phyloP scores from a whole-genome alignment of 2,329 filamentous ascomycete species.

The Lasiodiplodia gonubiensis region DNA sequence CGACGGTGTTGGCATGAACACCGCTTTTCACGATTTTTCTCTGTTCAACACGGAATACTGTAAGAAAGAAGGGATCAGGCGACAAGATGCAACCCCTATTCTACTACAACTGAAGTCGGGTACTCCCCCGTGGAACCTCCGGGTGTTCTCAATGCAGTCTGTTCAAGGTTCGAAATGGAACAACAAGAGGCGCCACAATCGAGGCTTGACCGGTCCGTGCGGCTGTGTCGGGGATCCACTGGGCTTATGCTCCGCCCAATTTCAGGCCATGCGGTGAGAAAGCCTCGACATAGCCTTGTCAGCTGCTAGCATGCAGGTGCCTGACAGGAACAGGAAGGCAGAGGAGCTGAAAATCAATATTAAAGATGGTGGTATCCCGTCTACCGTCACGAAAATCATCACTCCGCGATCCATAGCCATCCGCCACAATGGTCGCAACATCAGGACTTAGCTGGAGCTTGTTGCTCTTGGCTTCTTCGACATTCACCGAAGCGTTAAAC shows the following conservation, averaged over 20 bases:
- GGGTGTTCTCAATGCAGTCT: too few relatives aligned
- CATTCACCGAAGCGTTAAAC: background rate
- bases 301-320: background rate
- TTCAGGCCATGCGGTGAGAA: background rate
- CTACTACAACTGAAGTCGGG: background rate
- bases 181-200: background rate
- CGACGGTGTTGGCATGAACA: background rate
- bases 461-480: background rate
- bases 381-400: background rate
- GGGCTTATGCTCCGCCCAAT: background rate
- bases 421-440: background rate
- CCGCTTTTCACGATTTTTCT: background rate
- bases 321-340: background rate
- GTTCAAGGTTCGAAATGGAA: too few relatives aligned
- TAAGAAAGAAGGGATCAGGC: background rate
- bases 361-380: background rate
- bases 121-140: too few relatives aligned
- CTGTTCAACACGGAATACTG: background rate
- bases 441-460: background rate
- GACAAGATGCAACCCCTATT: background rate
- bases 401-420: background rate
- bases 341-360: background rate
- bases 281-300: background rate
- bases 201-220: background rate
- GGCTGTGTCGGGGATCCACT: background rate